Percentiles rank a stretch among this genome's conserved stretches.
phyloP scores from a whole-genome alignment of 345 rosid species.

The Aurinia saxatilis region DNA sequence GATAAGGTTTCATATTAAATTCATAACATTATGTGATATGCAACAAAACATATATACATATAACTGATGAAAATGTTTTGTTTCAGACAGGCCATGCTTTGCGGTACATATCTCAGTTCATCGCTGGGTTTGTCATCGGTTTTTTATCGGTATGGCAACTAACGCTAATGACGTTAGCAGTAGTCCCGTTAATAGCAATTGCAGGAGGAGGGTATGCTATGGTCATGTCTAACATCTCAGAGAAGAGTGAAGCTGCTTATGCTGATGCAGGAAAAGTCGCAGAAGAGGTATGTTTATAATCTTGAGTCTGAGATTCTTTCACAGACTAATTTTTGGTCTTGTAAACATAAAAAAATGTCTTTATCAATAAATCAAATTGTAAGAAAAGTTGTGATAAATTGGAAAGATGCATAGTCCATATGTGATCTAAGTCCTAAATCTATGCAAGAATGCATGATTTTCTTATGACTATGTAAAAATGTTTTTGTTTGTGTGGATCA shows the following conservation, averaged over 20 bases:
- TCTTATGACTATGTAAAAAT: too few species aligned
- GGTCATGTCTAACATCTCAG: constrained; percentile 62
- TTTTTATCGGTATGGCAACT: constrained; percentile 75
- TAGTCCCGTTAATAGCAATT: constrained; percentile 73
- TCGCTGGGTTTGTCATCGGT: constrained; percentile 60
- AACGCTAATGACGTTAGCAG: constrained; percentile 74
- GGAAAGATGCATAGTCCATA: too few species aligned
- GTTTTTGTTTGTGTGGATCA: constrained; percentile 6
- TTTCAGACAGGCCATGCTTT: constrained; percentile 68
- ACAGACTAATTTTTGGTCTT: background rate
- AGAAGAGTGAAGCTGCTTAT: constrained; percentile 76
- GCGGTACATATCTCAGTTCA: constrained; percentile 63
- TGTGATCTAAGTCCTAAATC: too few species aligned
- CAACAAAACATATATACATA: background rate
- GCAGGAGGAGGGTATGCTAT: constrained; percentile 74
- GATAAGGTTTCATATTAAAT: constrained; percentile 50
- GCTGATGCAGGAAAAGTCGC: constrained; percentile 77
- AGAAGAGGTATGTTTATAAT: constrained; percentile 50
- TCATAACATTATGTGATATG: background rate
- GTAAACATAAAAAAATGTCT: background rate
- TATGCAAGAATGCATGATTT: too few species aligned
- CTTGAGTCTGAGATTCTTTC: background rate
- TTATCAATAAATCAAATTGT: too few species aligned
- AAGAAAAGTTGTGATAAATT: too few species aligned
- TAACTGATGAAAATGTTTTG: background rate